Percentiles rank a stretch among this genome's conserved stretches.
Evolutionary conservation across 2,329 filamentous ascomycete species (phyloP).

Genomic region (Aspergillus sp.): DNA sequence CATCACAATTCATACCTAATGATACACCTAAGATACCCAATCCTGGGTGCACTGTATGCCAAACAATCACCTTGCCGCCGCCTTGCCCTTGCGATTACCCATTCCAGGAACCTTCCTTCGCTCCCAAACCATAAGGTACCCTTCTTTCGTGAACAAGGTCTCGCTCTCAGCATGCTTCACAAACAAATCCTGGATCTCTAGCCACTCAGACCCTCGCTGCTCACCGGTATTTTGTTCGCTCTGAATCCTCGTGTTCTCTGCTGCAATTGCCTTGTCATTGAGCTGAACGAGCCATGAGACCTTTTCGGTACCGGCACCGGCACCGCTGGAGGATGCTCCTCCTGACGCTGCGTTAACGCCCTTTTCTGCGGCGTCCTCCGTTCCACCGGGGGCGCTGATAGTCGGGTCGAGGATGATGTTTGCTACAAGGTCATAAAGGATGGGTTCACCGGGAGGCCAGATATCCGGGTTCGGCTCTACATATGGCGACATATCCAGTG

Average conservation of each 20-base stretch:
- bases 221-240: slow-evolving; percentile 24
- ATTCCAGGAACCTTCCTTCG: slow-evolving; percentile 57
- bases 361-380: slow-evolving; percentile 42
- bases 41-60: not conserved
- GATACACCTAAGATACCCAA: slow-evolving; percentile 9
- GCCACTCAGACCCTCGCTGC: slow-evolving; percentile 71
- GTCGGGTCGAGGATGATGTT: slow-evolving; percentile 68
- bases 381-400: slow-evolving; percentile 65
- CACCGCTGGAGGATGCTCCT: slow-evolving; percentile 52
- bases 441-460: slow-evolving; percentile 73
- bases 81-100: slow-evolving; percentile 41
- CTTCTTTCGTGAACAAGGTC: slow-evolving; percentile 87
- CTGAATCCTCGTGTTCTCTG: slow-evolving; percentile 35
- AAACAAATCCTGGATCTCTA: slow-evolving; percentile 89
- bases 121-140: slow-evolving; percentile 97
- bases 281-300: slow-evolving; percentile 96
- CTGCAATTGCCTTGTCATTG: slow-evolving; percentile 65
- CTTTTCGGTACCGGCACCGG: slow-evolving; percentile 86
- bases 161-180: slow-evolving; percentile 88
- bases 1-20: slow-evolving; percentile 11
- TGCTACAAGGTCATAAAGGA: slow-evolving; percentile 92
- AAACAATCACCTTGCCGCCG: slow-evolving; percentile 16
- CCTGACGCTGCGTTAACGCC: slow-evolving; percentile 37
- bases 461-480: slow-evolving; percentile 80
- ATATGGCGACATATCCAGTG: slow-evolving; percentile 84